Conservation (phyloP, 2,329 filamentous ascomycete genomes). For the Triangularia verruculosa region DNA sequence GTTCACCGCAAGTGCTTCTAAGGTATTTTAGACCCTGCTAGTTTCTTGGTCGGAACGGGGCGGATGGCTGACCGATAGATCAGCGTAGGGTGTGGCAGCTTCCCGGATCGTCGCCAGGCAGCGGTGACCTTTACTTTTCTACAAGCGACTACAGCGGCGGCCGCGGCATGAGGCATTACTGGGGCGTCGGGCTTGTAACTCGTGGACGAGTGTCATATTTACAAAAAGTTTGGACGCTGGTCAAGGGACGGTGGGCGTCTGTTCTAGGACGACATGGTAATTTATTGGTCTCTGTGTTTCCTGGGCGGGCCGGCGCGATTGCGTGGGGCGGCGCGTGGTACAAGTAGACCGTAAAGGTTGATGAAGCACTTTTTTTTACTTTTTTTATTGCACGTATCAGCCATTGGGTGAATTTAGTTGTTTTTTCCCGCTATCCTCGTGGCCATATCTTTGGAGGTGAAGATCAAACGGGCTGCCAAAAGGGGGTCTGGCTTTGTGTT, state of each 20-base stretch:
- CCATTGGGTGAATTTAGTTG: slow-evolving; percentile 31
- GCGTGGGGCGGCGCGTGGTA: slow-evolving; percentile 43
- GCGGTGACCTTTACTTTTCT: slow-evolving; percentile 43
- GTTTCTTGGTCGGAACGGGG: not conserved
- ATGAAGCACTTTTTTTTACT: slow-evolving; percentile 51
- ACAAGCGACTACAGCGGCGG: slow-evolving; percentile 39
- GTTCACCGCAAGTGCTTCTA: slow-evolving; percentile 99
- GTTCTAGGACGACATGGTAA: slow-evolving; percentile 45
- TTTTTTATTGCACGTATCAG: slow-evolving; percentile 30
- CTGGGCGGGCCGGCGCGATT: slow-evolving; percentile 49
- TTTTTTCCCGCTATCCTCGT: slow-evolving; percentile 29
- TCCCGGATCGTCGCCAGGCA: slow-evolving; percentile 33
- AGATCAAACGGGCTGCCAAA: slow-evolving; percentile 20
- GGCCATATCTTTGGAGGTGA: slow-evolving; percentile 14
- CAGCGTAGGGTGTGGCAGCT: slow-evolving; percentile 23
- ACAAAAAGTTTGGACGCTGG: slow-evolving; percentile 56
- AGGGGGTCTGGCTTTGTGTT: not conserved
- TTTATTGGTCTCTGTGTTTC: slow-evolving; percentile 42
- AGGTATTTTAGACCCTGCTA: slow-evolving; percentile 51
- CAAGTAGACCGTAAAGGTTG: slow-evolving; percentile 51
- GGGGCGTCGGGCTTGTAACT: slow-evolving; percentile 45
- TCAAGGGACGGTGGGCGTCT: slow-evolving; percentile 51
- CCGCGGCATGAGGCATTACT: slow-evolving; percentile 35
- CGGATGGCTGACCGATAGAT: slow-evolving; percentile 10
- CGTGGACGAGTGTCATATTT: slow-evolving; percentile 53